These are phyloP conservation scores for Sphaerostilbella broomeana DNA, from an alignment of 2,329 filamentous ascomycete genomes.

Conservation along the genomic window DNA sequence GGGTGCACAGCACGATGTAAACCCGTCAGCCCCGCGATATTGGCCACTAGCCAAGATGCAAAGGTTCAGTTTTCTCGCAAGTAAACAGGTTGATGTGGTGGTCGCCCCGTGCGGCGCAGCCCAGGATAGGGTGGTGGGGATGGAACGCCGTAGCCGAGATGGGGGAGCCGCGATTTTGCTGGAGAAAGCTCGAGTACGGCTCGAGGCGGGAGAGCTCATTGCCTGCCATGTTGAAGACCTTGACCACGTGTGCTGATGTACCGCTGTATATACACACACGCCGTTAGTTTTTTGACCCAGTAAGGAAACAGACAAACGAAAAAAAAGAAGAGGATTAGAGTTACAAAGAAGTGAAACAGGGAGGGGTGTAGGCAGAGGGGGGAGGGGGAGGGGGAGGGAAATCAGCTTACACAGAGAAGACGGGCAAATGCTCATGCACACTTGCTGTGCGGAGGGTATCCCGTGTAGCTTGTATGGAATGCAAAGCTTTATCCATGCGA, in stretches of 20 bases:
- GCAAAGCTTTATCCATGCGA: constrained; percentile 71
- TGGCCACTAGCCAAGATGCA: constrained; percentile 13
- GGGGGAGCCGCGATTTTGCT: constrained; percentile 70
- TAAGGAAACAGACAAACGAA: too few relatives aligned
- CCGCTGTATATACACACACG: constrained; percentile 63
- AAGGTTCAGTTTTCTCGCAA: constrained; percentile 48
- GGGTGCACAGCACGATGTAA: too few relatives aligned
- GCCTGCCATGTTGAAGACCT: constrained; percentile 86
- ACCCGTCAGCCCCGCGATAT: background rate
- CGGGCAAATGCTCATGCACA: constrained; percentile 92
- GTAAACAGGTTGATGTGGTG: constrained; percentile 85
- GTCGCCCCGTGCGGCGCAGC: constrained; percentile 78
- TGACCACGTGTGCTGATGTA: constrained; percentile 79
- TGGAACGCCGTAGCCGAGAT: constrained; percentile 92
- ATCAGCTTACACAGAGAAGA: constrained; percentile 78
- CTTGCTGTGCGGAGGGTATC: constrained; percentile 78
- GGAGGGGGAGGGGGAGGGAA: background rate
- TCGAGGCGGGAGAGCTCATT: constrained; percentile 75
- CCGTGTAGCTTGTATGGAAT: constrained; percentile 65
- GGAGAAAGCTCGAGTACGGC: constrained; percentile 82
- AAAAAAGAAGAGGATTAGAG: too few relatives aligned
- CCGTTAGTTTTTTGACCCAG: too few relatives aligned
- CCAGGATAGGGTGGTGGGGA: constrained; percentile 86
- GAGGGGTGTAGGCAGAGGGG: too few relatives aligned
- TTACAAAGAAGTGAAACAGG: too few relatives aligned